A percentile compares a stretch with the other conserved stretches of the same genome.
These are phyloP conservation scores for Lachnellula willkommii DNA, from an alignment of 2,329 filamentous ascomycete species.

Conservation along the genomic window DNA sequence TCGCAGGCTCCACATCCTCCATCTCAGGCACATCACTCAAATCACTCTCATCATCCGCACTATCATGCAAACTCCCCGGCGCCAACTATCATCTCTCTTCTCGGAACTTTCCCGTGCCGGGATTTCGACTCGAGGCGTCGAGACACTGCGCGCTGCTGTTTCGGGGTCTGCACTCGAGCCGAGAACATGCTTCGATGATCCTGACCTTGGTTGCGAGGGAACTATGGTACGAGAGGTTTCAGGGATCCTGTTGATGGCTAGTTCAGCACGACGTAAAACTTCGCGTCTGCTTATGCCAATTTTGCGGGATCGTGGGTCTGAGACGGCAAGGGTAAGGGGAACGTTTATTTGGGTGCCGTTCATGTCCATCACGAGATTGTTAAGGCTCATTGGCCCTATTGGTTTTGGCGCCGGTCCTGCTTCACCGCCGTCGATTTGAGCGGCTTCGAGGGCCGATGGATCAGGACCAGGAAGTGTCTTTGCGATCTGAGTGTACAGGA, in stretches of 20 bases:
- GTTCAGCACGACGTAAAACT: slow-evolving; percentile 57
- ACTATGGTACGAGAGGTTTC: slow-evolving; percentile 31
- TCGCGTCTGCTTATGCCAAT: slow-evolving; percentile 36
- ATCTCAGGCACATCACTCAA: slow-evolving; percentile 42
- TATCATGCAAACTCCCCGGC: slow-evolving; percentile 40
- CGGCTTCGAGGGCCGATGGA: slow-evolving; percentile 39
- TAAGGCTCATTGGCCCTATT: slow-evolving; percentile 29
- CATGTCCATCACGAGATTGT: slow-evolving; percentile 30
- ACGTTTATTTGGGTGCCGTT: slow-evolving; percentile 25
- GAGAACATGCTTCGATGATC: slow-evolving; percentile 35
- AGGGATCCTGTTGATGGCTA: slow-evolving; percentile 44
- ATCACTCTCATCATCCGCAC: slow-evolving; percentile 50
- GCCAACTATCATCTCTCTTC: slow-evolving; percentile 31
- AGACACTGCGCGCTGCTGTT: not conserved
- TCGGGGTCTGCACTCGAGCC: slow-evolving; percentile 27
- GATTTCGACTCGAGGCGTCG: not conserved
- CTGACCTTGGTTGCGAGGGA: slow-evolving; percentile 30
- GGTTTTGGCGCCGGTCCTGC: slow-evolving; percentile 22
- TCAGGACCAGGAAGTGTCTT: slow-evolving; percentile 45
- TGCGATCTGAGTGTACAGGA: slow-evolving; percentile 64
- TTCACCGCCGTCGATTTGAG: slow-evolving; percentile 43
- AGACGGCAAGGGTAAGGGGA: slow-evolving; percentile 20
- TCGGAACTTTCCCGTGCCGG: slow-evolving; percentile 27
- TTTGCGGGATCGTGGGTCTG: slow-evolving; percentile 25
- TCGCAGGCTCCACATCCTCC: slow-evolving; percentile 24